Percentiles rank a stretch among this genome's conserved stretches.
These are phyloP conservation scores for Irpex rosettiformis DNA, from an alignment of 1,284 basidiomycete genomes.

Conservation along the genomic window DNA sequence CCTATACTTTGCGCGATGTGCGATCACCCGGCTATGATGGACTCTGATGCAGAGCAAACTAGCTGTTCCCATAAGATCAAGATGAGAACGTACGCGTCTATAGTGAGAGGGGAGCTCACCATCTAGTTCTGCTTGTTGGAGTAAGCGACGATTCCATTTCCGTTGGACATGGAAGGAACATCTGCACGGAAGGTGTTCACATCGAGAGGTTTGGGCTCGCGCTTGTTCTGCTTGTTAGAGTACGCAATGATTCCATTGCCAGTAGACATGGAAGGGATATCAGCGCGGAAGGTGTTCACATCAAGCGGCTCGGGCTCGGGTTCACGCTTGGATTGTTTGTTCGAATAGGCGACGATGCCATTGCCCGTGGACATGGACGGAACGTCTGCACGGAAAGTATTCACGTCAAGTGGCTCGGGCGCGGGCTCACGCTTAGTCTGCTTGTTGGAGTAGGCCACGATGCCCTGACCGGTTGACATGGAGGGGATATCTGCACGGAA, in stretches of 20 bases:
- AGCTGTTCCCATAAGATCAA: not conserved
- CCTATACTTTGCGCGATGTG: not conserved
- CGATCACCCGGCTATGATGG: not conserved
- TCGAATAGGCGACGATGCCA: not conserved
- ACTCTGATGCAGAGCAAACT: not conserved
- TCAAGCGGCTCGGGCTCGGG: not conserved
- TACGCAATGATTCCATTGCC: not conserved
- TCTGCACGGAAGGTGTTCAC: not conserved
- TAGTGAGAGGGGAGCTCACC: not conserved
- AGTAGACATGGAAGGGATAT: not conserved
- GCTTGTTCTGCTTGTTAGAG: not conserved
- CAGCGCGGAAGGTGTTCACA: not conserved
- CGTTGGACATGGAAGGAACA: not conserved
- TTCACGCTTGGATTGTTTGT: not conserved
- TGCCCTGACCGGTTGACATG: constrained; percentile 18
- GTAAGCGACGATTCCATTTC: not conserved
- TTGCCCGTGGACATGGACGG: not conserved
- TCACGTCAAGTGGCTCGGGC: not conserved
- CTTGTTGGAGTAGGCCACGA: constrained; percentile 6
- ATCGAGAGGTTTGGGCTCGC: not conserved
- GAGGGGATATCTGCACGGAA: constrained; percentile 22
- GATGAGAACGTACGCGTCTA: not conserved
- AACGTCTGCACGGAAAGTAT: not conserved
- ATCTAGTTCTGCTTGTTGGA: not conserved
- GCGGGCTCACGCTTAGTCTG: not conserved